Conservation (phyloP, 768 basidiomycete species). For the Mycena galericulata region DNA sequence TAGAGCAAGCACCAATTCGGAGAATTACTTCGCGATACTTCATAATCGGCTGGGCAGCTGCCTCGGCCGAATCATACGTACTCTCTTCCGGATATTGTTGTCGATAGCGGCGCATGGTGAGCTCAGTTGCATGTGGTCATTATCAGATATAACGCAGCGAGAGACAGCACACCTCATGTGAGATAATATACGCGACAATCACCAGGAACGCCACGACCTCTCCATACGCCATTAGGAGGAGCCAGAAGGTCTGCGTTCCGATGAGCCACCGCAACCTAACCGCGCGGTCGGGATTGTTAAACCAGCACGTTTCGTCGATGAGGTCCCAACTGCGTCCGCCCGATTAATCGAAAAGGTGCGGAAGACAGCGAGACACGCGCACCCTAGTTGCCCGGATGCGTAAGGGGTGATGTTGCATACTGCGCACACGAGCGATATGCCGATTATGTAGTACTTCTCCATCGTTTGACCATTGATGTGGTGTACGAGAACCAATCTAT, state of each 20-base stretch:
- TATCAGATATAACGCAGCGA: background rate
- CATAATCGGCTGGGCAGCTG: too few relatives aligned
- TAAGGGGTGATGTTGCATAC: constrained; percentile 37
- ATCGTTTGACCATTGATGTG: too few relatives aligned
- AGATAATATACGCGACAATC: background rate
- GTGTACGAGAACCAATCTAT: too few relatives aligned
- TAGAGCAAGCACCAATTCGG: too few relatives aligned
- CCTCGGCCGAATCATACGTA: too few relatives aligned
- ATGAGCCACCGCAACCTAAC: background rate
- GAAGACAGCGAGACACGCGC: background rate
- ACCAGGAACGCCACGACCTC: too few relatives aligned
- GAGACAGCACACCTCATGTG: background rate
- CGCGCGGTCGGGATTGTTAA: background rate
- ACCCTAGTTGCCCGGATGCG: constrained; percentile 41
- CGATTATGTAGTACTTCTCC: too few relatives aligned
- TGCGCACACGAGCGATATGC: too few relatives aligned
- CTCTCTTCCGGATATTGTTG: too few relatives aligned
- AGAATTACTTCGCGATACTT: too few relatives aligned
- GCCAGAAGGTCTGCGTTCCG: constrained; percentile 3
- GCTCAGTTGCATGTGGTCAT: background rate
- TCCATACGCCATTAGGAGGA: background rate
- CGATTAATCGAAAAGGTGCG: background rate
- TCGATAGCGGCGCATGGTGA: too few relatives aligned
- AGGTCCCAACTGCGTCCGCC: too few relatives aligned
- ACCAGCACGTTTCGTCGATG: background rate